phyloP scores from a whole-genome alignment of 148 eudicot species.

The Limonium bicolor region DNA sequence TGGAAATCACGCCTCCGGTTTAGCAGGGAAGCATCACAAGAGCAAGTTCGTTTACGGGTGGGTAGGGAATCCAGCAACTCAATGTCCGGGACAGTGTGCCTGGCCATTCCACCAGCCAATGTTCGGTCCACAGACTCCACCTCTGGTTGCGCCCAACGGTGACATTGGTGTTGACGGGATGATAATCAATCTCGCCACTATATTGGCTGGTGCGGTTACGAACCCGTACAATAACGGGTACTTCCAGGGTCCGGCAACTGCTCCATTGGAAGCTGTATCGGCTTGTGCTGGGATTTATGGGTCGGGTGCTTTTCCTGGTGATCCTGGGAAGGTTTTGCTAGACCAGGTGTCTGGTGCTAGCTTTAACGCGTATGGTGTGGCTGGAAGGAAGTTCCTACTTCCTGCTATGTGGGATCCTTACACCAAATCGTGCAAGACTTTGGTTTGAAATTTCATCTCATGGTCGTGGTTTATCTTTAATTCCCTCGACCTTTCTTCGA shows the following conservation, averaged over 20 bases:
- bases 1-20: slow-evolving; percentile 23
- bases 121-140: slow-evolving; percentile 28
- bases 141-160: slow-evolving; percentile 27
- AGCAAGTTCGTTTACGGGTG: slow-evolving; percentile 22
- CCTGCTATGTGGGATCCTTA: slow-evolving; percentile 3
- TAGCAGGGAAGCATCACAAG: slow-evolving; percentile 2
- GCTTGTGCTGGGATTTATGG: slow-evolving; percentile 34
- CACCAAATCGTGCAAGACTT: neutral
- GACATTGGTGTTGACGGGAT: no score
- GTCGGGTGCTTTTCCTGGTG: slow-evolving; percentile 21
- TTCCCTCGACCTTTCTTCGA: neutral
- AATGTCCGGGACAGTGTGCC: no score
- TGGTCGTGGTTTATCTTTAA: neutral
- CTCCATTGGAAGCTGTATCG: slow-evolving; percentile 32
- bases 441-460: neutral
- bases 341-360: slow-evolving; percentile 1
- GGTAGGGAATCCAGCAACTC: slow-evolving; percentile 33
- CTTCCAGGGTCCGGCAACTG: slow-evolving; percentile 25
- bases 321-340: neutral
- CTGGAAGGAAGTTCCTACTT: neutral
- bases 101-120: slow-evolving; percentile 36
- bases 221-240: slow-evolving; percentile 24
- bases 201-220: slow-evolving; percentile 34
- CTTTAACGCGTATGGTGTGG: neutral
- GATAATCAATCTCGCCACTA: slow-evolving; percentile 24